Conservation (phyloP, 108 stramenopile species). For the Aurantiochytrium sp. region DNA sequence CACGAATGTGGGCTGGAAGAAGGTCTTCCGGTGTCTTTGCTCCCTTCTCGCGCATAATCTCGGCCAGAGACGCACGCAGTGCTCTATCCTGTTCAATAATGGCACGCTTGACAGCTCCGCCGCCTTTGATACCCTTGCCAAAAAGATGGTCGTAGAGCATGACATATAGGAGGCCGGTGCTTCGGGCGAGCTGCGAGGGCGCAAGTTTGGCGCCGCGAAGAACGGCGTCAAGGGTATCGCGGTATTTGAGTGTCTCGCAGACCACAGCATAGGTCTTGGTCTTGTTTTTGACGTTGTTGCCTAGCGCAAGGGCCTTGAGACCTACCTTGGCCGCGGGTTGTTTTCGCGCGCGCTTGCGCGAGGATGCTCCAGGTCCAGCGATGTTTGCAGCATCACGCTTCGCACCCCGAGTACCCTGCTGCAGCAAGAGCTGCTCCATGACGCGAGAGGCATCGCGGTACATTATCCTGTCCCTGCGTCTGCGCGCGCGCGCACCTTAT, state of each 20-base stretch:
- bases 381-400: not conserved
- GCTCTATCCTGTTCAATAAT: not conserved
- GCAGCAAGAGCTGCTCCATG: not conserved
- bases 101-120: constrained; percentile 28
- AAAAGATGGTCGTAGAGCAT: constrained; percentile 35
- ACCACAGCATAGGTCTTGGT: constrained; percentile 18
- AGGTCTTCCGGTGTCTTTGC: not conserved
- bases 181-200: not conserved
- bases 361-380: not conserved
- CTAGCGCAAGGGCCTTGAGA: constrained; percentile 14
- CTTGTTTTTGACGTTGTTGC: not conserved
- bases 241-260: constrained; percentile 21
- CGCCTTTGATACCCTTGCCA: constrained; percentile 34
- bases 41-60: not conserved
- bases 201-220: not conserved
- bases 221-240: not conserved
- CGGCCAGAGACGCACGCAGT: not conserved
- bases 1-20: not conserved
- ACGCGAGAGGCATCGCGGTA: not conserved
- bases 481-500: too few species aligned
- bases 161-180: constrained; percentile 9
- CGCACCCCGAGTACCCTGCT: not conserved
- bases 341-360: not conserved
- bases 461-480: not conserved
- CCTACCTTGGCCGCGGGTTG: not conserved